These are phyloP conservation scores for Suillus brevipes DNA, from an alignment of 768 basidiomycete genomes.

Conservation along the genomic window DNA sequence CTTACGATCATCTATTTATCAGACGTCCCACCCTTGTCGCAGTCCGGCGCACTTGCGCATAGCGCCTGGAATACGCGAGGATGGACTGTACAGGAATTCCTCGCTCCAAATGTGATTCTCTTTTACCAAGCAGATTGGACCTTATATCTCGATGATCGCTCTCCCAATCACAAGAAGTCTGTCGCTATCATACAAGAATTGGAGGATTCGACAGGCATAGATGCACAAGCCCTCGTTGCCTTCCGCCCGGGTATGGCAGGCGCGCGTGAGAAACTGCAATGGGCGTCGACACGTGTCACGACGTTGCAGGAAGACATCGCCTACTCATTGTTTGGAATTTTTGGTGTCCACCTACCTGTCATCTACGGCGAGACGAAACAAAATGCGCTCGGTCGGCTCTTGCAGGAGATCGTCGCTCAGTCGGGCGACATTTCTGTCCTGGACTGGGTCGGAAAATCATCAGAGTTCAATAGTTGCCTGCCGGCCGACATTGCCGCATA, in stretches of 20 bases:
- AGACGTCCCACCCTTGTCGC: background rate
- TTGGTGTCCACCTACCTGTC: slow-evolving; percentile 1
- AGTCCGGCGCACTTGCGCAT: background rate
- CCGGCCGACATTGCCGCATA: background rate
- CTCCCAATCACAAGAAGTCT: slow-evolving; percentile 3
- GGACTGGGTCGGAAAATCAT: slow-evolving; percentile 6
- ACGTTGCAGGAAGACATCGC: slow-evolving; percentile 7
- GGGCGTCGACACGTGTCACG: slow-evolving; percentile 3
- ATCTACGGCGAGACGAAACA: slow-evolving; percentile 5
- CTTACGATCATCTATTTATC: slow-evolving; percentile 6
- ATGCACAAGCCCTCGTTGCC: background rate
- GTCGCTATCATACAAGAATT: background rate
- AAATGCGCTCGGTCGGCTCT: slow-evolving; percentile 3
- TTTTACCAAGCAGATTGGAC: slow-evolving; percentile 6
- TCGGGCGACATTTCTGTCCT: slow-evolving; percentile 3
- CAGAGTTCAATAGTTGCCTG: slow-evolving; percentile 1
- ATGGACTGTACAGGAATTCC: slow-evolving; percentile 7
- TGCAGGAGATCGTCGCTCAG: background rate
- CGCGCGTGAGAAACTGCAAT: background rate
- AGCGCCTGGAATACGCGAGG: slow-evolving; percentile 1
- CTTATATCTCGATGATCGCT: background rate
- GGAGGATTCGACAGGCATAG: background rate
- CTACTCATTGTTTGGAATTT: slow-evolving; percentile 7
- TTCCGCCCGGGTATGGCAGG: background rate
- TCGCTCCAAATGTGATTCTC: background rate